Percentiles rank a stretch among this genome's conserved stretches.
Conservation (phyloP, 208 protist genomes). For the Leishmania turanica region DNA sequence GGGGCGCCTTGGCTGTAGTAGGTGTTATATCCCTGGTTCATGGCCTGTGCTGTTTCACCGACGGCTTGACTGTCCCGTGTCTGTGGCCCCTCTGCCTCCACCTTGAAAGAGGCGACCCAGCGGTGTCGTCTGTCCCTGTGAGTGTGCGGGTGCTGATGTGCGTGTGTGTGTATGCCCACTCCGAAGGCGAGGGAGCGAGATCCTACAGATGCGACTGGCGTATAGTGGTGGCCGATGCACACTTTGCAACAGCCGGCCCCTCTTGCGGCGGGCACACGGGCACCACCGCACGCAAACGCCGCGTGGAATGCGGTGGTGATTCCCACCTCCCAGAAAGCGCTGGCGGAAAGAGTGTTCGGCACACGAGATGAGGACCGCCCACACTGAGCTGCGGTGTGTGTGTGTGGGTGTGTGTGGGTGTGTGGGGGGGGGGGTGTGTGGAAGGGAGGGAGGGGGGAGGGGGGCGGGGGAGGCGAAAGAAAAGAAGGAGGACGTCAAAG, state of each 20-base stretch:
- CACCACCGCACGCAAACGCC: neutral
- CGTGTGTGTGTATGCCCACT: neutral
- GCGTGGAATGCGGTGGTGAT: neutral
- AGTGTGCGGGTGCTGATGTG: constrained; percentile 17
- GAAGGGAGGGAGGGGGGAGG: no score
- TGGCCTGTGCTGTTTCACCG: neutral
- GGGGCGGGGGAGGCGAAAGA: neutral
- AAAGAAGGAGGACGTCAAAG: neutral
- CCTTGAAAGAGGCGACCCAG: neutral
- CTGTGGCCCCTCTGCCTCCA: neutral
- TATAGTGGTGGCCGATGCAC: neutral
- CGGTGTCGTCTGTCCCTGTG: neutral
- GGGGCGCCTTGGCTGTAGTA: constrained; percentile 17
- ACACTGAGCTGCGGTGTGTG: neutral
- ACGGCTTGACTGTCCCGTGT: neutral
- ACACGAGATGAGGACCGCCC: neutral
- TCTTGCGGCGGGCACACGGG: neutral
- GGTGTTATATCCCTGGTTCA: constrained; percentile 14
- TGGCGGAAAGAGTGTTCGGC: neutral
- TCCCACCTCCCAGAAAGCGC: neutral
- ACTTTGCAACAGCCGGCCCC: neutral
- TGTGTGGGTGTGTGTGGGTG: no score
- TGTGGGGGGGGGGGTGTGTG: no score
- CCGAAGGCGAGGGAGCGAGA: neutral
- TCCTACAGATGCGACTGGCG: neutral